These are phyloP conservation scores for Claviceps sp. DNA, from an alignment of 2,329 filamentous ascomycete species.

Conservation along the genomic window DNA sequence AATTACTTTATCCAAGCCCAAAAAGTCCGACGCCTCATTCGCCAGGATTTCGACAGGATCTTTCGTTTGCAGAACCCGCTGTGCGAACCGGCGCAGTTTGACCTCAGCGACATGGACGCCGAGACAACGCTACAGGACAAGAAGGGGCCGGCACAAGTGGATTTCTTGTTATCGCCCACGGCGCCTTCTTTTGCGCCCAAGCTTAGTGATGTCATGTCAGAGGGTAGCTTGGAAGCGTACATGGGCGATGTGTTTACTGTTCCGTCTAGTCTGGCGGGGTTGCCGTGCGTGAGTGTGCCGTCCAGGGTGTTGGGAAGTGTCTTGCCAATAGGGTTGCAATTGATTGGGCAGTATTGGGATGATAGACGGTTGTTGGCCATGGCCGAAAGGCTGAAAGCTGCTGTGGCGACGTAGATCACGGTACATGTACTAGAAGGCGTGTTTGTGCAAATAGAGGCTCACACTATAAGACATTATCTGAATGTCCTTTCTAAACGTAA, in stretches of 20 bases:
- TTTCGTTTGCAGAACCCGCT: conserved; percentile 63
- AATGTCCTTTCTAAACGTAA: neutral
- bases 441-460: neutral
- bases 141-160: conserved; percentile 51
- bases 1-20: conserved; percentile 97
- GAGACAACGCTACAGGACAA: conserved; percentile 38
- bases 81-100: conserved; percentile 35
- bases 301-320: conserved; percentile 18
- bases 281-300: conserved; percentile 80
- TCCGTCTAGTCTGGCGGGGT: conserved; percentile 78
- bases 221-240: conserved; percentile 59
- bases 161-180: conserved; percentile 79
- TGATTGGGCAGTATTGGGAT: conserved; percentile 73
- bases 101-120: conserved; percentile 47
- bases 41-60: conserved; percentile 71
- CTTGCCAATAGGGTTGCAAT: conserved; percentile 46
- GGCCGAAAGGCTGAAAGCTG: conserved; percentile 26
- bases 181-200: conserved; percentile 62
- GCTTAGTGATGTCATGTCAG: conserved; percentile 41
- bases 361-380: conserved; percentile 50
- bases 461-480: neutral
- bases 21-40: conserved; percentile 68
- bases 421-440: neutral
- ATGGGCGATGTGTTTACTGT: conserved; percentile 95
- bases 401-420: conserved; percentile 19